Base-by-base conservation (phyloP, 805 yeast genomes). In the Metschnikowia cerradonensis region DNA sequence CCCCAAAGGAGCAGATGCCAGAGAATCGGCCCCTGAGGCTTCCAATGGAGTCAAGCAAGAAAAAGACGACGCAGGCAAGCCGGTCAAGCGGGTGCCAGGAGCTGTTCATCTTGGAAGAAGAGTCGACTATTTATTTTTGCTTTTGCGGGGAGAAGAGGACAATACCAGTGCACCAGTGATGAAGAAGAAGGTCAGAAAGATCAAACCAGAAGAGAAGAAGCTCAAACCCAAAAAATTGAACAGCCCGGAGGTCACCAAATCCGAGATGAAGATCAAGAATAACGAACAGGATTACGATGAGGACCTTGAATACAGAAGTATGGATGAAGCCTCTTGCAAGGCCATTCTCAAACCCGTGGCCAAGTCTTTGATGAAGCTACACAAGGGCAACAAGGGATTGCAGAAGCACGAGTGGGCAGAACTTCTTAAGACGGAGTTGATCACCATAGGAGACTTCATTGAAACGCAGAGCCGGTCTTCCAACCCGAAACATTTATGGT, bases 31-130 rank as follows among this genome's bases (percentile, higher is more conserved):
- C n/a, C 43, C 45, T 13, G 54, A 44, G 15, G 42, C 47, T 17
- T 39, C 41, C 5, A 42, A 41, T 10, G 58, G 49, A 11, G 48
- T 41, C 19, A 43, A 52, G 4, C 56, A 55, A 45, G 60, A 46
- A 4, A 50, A 52, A 14, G 56, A 60, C 42, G 56, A 59, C 36
- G 59, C 67, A 38, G 65, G 66, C 42, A 65, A 75, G 46, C 34
- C 47, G n/a, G 58, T 73, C 31, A 87, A 89, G 56, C 86, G 83
- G 61, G 87, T 86, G 3, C 98, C 99, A 0, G 94, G 95, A 7
- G 79, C 97, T 3, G 94, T 94, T 15, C 99, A 94, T 68, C 73
- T 94, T 46, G 89, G 88, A 10, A 82, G 99, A 68, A 82, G 99
- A 64, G 84, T 89, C 1, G 99, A 95, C 65, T 92, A 91, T 61